phyloP scores from a whole-genome alignment of 805 yeast genomes.

The Candida alai region DNA sequence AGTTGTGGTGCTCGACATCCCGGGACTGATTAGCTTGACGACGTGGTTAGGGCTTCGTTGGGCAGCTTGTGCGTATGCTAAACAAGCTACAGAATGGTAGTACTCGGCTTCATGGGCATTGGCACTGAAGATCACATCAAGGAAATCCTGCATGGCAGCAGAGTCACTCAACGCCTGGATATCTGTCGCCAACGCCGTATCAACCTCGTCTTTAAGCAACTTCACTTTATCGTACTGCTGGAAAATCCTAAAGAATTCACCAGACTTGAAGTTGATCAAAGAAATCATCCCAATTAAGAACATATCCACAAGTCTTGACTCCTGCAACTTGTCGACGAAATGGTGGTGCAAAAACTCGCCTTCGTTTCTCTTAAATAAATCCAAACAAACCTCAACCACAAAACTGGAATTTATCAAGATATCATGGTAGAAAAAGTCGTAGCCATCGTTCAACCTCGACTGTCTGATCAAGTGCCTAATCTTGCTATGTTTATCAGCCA shows the following conservation, averaged over 20 bases:
- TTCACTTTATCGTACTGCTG: conserved; percentile 18
- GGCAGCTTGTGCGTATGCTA: conserved; percentile 17
- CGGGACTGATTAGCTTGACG: no score
- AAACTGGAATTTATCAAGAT: conserved; percentile 25
- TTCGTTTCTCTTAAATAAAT: conserved; percentile 28
- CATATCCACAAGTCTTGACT: conserved; percentile 21
- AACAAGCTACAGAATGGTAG: conserved; percentile 27
- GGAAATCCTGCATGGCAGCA: conserved; percentile 17
- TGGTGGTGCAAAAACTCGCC: conserved; percentile 37
- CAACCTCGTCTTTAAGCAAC: conserved; percentile 14
- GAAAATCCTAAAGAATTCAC: conserved; percentile 20
- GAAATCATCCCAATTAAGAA: conserved; percentile 33
- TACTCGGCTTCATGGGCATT: conserved; percentile 19
- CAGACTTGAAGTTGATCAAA: conserved; percentile 26
- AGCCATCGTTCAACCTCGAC: conserved; percentile 21
- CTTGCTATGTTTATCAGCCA: conserved; percentile 17
- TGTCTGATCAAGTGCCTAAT: conserved; percentile 17
- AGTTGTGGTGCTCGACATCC: conserved; percentile 1
- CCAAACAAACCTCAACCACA: conserved; percentile 32
- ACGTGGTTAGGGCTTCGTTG: background rate
- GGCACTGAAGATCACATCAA: conserved; percentile 17
- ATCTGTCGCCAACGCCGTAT: conserved; percentile 11
- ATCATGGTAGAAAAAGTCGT: conserved; percentile 21
- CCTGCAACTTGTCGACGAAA: conserved; percentile 40
- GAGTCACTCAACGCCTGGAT: conserved; percentile 13